Percentiles rank a stretch among this genome's conserved stretches.
These are phyloP conservation scores for Lagerstroemia speciosa DNA, from an alignment of 345 rosid species.

Conservation along the genomic window DNA sequence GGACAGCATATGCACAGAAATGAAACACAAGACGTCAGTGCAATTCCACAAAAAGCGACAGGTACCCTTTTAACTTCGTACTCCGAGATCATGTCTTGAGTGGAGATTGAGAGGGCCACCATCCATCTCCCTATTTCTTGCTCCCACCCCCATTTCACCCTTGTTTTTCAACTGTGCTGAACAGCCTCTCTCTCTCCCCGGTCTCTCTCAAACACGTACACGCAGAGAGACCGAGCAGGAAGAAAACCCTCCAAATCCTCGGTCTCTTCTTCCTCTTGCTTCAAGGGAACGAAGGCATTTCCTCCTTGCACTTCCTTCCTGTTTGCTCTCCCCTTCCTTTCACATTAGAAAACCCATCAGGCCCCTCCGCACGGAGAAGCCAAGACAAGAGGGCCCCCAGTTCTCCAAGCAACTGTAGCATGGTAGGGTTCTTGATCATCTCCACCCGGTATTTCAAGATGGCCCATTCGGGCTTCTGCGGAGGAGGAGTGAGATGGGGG, in stretches of 20 bases:
- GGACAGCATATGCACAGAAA: neutral
- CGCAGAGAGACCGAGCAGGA: neutral
- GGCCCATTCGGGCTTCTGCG: neutral
- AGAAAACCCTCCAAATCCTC: neutral
- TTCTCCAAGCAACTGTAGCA: neutral
- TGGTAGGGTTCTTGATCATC: neutral
- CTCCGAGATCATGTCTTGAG: neutral
- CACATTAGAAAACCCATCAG: neutral
- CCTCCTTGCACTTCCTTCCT: neutral
- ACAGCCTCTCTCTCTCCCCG: slow-evolving; percentile 1
- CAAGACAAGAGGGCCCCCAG: too few relatives aligned
- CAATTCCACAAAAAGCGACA: neutral
- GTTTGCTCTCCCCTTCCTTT: neutral
- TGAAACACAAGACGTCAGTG: neutral
- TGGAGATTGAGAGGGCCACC: neutral
- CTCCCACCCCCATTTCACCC: neutral
- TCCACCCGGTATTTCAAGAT: neutral
- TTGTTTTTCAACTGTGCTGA: neutral
- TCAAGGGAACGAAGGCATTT: neutral
- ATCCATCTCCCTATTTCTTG: neutral
- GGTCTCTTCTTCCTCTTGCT: neutral
- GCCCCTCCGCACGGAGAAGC: neutral
- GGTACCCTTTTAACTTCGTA: neutral
- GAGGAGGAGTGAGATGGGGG: too few relatives aligned
- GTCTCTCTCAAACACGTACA: neutral